Percentiles rank a stretch among this genome's conserved stretches.
Conservation (phyloP, 768 basidiomycete species). For the Xanthoconium purpureum region DNA sequence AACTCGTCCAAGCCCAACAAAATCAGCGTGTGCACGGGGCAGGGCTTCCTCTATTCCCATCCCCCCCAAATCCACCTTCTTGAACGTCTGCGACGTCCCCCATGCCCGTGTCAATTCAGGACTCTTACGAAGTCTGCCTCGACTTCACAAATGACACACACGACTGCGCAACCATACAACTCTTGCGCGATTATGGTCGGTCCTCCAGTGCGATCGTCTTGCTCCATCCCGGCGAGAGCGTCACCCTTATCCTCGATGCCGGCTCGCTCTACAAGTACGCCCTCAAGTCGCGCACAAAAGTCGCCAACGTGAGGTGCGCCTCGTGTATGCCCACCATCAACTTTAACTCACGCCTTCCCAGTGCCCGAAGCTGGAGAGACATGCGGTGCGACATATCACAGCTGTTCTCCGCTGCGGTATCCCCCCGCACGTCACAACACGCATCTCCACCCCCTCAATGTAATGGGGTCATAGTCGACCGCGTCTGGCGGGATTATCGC, state of each 20-base stretch:
- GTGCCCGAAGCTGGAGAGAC: conserved; percentile 66
- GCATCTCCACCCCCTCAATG: conserved; percentile 36
- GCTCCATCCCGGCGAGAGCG: conserved; percentile 58
- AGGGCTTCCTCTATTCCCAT: conserved; percentile 16
- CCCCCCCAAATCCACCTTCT: conserved; percentile 12
- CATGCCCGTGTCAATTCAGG: conserved; percentile 61
- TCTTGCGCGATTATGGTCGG: conserved; percentile 61
- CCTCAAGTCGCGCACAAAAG: conserved; percentile 60
- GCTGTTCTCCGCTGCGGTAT: conserved; percentile 44
- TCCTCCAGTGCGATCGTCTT: conserved; percentile 52
- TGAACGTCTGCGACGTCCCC: conserved; percentile 35
- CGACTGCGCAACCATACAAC: conserved; percentile 61
- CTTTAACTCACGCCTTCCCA: conserved; percentile 23
- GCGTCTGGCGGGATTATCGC: conserved; percentile 63
- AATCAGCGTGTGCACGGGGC: conserved; percentile 28
- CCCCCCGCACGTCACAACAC: conserved; percentile 33
- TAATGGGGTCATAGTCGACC: conserved; percentile 61
- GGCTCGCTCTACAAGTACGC: conserved; percentile 69
- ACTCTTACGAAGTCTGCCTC: conserved; percentile 59
- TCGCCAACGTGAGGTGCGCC: conserved; percentile 66
- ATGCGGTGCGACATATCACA: conserved; percentile 59
- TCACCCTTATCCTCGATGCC: conserved; percentile 67
- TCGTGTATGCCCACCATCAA: neutral
- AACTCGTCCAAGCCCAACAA: conserved; percentile 33
- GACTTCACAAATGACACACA: conserved; percentile 69